Percentiles rank a stretch among this genome's conserved stretches.
These are phyloP conservation scores for Suhomyces xylopsoci DNA, from an alignment of 805 yeast species.

Conservation along the genomic window DNA sequence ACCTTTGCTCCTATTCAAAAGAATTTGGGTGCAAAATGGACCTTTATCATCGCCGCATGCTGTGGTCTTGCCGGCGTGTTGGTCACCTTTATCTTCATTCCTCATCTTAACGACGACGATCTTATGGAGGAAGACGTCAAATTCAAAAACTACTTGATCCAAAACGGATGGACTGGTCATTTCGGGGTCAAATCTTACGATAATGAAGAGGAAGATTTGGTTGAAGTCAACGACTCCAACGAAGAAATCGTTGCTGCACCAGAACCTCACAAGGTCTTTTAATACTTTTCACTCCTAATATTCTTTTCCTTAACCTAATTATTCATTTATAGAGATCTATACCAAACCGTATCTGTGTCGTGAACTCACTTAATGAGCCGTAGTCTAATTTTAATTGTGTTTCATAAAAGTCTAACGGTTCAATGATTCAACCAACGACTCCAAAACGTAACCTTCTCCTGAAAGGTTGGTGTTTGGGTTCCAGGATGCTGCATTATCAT, in stretches of 20 bases:
- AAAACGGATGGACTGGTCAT: constrained; percentile 56
- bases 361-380: background rate
- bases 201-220: constrained; percentile 4
- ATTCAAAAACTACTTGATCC: constrained; percentile 57
- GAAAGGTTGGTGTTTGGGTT: background rate
- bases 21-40: constrained; percentile 66
- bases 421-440: constrained; percentile 41
- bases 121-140: constrained; percentile 59
- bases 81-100: constrained; percentile 59
- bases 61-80: constrained; percentile 65
- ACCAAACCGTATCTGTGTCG: background rate
- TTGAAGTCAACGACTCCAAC: background rate
- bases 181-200: constrained; percentile 33
- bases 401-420: constrained; percentile 21
- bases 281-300: background rate
- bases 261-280: constrained; percentile 1
- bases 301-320: background rate
- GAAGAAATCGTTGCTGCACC: background rate
- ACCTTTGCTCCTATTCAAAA: constrained; percentile 65
- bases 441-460: constrained; percentile 30
- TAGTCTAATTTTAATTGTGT: background rate
- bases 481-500: background rate
- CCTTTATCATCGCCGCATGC: constrained; percentile 75
- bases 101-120: constrained; percentile 70
- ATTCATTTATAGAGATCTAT: background rate